phyloP scores from a whole-genome alignment of 164 flowering plant species.

The Warburgia ugandensis region DNA sequence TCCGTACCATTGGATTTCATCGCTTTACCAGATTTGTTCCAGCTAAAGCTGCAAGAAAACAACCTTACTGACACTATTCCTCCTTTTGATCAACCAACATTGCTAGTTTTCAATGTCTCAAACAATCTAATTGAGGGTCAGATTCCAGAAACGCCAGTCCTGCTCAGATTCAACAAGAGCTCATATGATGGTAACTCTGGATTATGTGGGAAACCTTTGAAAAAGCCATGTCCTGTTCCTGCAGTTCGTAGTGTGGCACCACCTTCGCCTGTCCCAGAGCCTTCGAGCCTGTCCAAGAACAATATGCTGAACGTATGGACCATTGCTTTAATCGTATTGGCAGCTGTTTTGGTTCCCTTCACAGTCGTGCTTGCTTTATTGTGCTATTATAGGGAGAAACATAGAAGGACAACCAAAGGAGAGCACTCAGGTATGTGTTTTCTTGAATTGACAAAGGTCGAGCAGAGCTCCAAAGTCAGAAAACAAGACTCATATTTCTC shows the following conservation, averaged over 20 bases:
- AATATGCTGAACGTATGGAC: slow-evolving; percentile 22
- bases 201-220: slow-evolving; percentile 44
- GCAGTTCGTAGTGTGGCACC: slow-evolving; percentile 6
- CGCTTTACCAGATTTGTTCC: slow-evolving; percentile 1
- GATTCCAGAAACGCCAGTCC: slow-evolving; percentile 17
- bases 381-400: slow-evolving; percentile 20
- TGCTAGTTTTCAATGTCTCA: slow-evolving; percentile 11
- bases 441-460: too few relatives aligned
- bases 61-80: slow-evolving; percentile 7
- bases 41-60: slow-evolving; percentile 14
- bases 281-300: not conserved
- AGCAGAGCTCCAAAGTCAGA: not conserved
- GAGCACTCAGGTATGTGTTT: slow-evolving; percentile 17
- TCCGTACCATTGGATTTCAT: slow-evolving; percentile 9
- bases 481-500: not conserved
- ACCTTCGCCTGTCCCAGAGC: slow-evolving; percentile 10
- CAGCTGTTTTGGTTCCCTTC: slow-evolving; percentile 26
- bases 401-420: slow-evolving; percentile 4
- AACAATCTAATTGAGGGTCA: slow-evolving; percentile 10
- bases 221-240: slow-evolving; percentile 24
- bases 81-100: slow-evolving; percentile 12
- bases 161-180: slow-evolving; percentile 29
- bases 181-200: slow-evolving; percentile 33
- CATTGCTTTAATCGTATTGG: slow-evolving; percentile 32
- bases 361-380: slow-evolving; percentile 19